These are phyloP conservation scores for Daphne laureola DNA, from an alignment of 441 rosid species.

Conservation along the genomic window DNA sequence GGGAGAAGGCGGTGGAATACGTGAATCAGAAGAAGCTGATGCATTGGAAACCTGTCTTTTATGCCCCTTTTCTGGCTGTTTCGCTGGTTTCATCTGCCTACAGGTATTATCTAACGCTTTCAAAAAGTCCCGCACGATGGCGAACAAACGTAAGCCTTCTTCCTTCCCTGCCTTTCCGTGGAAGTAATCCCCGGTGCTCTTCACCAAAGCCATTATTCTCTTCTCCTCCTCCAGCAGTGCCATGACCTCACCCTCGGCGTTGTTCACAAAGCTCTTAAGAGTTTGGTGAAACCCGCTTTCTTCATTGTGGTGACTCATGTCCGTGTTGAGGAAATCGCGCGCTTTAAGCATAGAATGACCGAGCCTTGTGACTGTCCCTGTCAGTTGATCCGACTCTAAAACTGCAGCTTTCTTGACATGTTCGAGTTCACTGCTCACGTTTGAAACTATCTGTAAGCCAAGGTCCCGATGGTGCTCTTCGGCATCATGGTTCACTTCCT, in stretches of 20 bases:
- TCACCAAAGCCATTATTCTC: constrained; percentile 70
- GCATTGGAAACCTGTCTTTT: constrained; percentile 45
- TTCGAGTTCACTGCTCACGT: constrained; percentile 58
- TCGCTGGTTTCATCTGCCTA: constrained; percentile 53
- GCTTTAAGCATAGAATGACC: constrained; percentile 43
- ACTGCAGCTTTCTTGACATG: constrained; percentile 75
- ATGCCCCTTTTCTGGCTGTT: constrained; percentile 28
- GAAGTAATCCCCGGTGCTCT: constrained; percentile 87
- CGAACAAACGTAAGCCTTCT: constrained; percentile 73
- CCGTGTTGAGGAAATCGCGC: constrained; percentile 51
- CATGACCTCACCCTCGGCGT: constrained; percentile 50
- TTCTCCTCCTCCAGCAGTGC: constrained; percentile 56
- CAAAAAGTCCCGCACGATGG: constrained; percentile 67
- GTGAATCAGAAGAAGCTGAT: constrained; percentile 36
- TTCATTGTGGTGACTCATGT: constrained; percentile 50
- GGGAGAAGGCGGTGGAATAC: constrained; percentile 23
- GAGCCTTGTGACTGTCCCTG: constrained; percentile 54
- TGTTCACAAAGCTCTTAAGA: constrained; percentile 53
- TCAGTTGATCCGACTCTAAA: constrained; percentile 63
- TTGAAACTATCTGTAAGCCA: constrained; percentile 74
- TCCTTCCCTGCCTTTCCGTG: constrained; percentile 85
- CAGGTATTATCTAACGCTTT: constrained; percentile 69
- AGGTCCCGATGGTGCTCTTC: constrained; percentile 54
- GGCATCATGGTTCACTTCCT: constrained; percentile 44
- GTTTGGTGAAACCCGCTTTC: constrained; percentile 54